A percentile compares a stretch with the other conserved stretches of the same genome.
Conservation (phyloP, 2,329 filamentous ascomycete genomes). For the Metarhizium album region DNA sequence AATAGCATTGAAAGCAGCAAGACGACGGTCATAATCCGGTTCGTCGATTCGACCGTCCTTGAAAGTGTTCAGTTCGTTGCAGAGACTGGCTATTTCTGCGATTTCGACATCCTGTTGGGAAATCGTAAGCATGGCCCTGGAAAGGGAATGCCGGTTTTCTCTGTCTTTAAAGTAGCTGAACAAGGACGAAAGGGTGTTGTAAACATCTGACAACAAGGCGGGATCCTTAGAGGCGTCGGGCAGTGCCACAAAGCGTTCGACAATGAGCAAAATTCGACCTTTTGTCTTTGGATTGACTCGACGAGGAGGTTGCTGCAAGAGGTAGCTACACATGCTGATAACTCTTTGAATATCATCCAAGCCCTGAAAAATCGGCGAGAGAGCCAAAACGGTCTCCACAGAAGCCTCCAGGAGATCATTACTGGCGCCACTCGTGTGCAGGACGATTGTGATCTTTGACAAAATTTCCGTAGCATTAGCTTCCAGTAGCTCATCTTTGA, state of each 20-base stretch:
- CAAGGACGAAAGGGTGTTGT: conserved; percentile 63
- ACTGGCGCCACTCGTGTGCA: conserved; percentile 49
- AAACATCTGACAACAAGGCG: conserved; percentile 51
- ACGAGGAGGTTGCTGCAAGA: conserved; percentile 76
- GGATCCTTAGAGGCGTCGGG: conserved; percentile 32
- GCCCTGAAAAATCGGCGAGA: conserved; percentile 59
- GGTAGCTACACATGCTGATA: conserved; percentile 67
- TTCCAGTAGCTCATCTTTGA: conserved; percentile 44
- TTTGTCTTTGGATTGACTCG: conserved; percentile 77
- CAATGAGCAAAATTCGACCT: conserved; percentile 64
- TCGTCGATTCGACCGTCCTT: conserved; percentile 64
- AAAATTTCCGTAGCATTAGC: conserved; percentile 50
- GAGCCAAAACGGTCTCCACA: conserved; percentile 66
- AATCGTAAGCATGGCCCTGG: conserved; percentile 61
- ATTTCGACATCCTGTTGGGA: conserved; percentile 52
- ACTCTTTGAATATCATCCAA: conserved; percentile 63
- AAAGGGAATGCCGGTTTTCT: conserved; percentile 62
- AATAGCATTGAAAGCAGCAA: conserved; percentile 65
- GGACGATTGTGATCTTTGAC: conserved; percentile 55
- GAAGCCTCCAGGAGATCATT: conserved; percentile 70
- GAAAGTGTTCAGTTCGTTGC: conserved; percentile 72
- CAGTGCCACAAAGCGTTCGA: conserved; percentile 69
- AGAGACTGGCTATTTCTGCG: conserved; percentile 55
- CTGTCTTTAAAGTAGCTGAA: conserved; percentile 88
- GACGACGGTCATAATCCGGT: conserved; percentile 75